Base-by-base conservation (phyloP, 495 filamentous ascomycete genomes). In the Aeminium ludgeri region DNA sequence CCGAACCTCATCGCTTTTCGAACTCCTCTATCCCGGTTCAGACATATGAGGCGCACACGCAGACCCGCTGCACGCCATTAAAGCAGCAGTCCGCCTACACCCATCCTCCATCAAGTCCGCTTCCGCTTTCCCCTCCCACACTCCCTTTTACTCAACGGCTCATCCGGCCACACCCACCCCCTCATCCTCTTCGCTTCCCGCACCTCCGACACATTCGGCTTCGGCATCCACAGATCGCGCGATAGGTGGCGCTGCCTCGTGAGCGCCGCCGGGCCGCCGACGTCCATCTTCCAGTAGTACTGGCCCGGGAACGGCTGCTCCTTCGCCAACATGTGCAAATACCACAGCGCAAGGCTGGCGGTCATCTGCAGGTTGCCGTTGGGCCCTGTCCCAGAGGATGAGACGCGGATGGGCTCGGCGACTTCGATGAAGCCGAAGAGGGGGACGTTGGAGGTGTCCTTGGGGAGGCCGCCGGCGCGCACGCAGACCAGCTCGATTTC, bases 401-500 rank as follows among this genome's bases (percentile, higher is more conserved):
- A 65, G 28, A 73, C 60, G 0, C 64, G 57, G 30, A 78, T 73
- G 0, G 76, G 64, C 3, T 73, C 65, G 3, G 74, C 72, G 20
- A 93, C 65, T 56, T 95, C 86, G 3, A 95, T 60, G 58, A 67
- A 81, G 1, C 86, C 86, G 53, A 92, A 95, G 49, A 86, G 75
- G 0, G 86, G 86, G 2, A 75, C 71, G 16, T 23, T 41, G 8
- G 50, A 35, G 28, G 46, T 41, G 1, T 43, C 20, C 18, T 30
- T 38, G 1, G 52, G 44, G 5, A 51, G 49, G 1, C 56, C 56
- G 19, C 59, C 60, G 47, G 50, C 52, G 36, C 86, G 82, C 0
- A 91, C 83, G 54, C 85, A 79, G 23, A 94, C 75, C 10, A 94
- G 78, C 63, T 94, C 86, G 53, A 92, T 92, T 56, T 94, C 86